Evolutionary conservation across 2,329 filamentous ascomycete species (phyloP).

Genomic region (Cercospora zeina): DNA sequence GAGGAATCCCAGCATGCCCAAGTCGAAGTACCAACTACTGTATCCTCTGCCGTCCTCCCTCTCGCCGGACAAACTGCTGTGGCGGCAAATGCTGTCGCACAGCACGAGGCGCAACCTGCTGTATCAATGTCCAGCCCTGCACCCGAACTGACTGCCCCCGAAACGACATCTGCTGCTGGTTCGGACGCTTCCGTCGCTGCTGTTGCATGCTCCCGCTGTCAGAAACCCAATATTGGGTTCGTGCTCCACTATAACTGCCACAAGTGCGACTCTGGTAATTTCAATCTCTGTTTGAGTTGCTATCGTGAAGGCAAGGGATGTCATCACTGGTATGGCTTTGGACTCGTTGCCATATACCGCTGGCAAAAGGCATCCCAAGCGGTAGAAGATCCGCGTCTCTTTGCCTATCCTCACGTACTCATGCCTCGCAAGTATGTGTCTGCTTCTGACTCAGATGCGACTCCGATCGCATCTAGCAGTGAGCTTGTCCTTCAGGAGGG

Average conservation of each 20-base stretch:
- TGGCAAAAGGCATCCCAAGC: slow-evolving; percentile 41
- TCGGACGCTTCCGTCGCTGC: not conserved
- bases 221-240: slow-evolving; percentile 73
- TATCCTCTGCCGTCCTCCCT: not conserved
- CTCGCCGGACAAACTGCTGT: slow-evolving; percentile 19
- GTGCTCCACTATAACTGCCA: slow-evolving; percentile 81
- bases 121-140: slow-evolving; percentile 35
- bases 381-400: slow-evolving; percentile 45
- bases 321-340: slow-evolving; percentile 85
- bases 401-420: slow-evolving; percentile 56
- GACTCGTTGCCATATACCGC: slow-evolving; percentile 62
- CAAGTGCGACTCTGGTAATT: slow-evolving; percentile 68
- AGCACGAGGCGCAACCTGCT: slow-evolving; percentile 27
- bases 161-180: slow-evolving; percentile 48
- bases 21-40: slow-evolving; percentile 1
- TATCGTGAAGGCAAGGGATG: slow-evolving; percentile 78
- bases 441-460: slow-evolving; percentile 14
- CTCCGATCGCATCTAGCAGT: slow-evolving; percentile 12
- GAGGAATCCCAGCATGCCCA: slow-evolving; percentile 13
- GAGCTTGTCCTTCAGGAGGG: slow-evolving; percentile 64
- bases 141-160: slow-evolving; percentile 45
- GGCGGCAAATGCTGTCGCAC: slow-evolving; percentile 17
- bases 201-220: slow-evolving; percentile 73
- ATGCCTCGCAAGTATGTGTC: slow-evolving; percentile 49
- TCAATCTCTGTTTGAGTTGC: slow-evolving; percentile 78